These are phyloP conservation scores for Stevia rebaudiana DNA, from an alignment of 140 eudicot genomes.

Conservation along the genomic window DNA sequence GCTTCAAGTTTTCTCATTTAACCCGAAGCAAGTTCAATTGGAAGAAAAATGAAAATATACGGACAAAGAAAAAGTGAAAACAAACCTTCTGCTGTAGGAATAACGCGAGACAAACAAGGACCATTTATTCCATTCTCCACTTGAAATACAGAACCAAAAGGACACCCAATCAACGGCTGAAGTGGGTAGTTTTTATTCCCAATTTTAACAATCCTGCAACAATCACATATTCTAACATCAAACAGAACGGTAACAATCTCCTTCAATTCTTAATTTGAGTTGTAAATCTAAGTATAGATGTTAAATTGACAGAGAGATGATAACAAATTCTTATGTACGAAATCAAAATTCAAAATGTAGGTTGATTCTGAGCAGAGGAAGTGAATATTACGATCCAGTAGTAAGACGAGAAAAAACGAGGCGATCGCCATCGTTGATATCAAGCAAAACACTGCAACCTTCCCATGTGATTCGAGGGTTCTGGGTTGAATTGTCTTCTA, in stretches of 20 bases:
- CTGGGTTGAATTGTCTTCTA: slow-evolving; percentile 17
- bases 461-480: slow-evolving; percentile 80
- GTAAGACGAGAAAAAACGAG: slow-evolving; percentile 85
- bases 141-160: slow-evolving; percentile 76
- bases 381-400: slow-evolving; percentile 52
- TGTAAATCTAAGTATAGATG: too few relatives aligned
- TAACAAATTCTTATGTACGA: neutral
- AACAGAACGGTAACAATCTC: too few relatives aligned
- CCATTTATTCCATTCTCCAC: slow-evolving; percentile 63
- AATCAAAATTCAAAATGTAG: neutral
- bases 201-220: slow-evolving; percentile 63
- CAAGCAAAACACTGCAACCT: slow-evolving; percentile 93
- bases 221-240: slow-evolving; percentile 9
- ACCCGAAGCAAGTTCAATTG: neutral
- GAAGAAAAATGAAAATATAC: neutral
- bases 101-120: slow-evolving; percentile 52
- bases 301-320: too few relatives aligned
- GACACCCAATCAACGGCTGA: slow-evolving; percentile 81
- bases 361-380: neutral
- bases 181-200: slow-evolving; percentile 72
- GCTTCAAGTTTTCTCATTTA: neutral
- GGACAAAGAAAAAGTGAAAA: slow-evolving; percentile 1
- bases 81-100: slow-evolving; percentile 43
- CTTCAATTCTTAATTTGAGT: too few relatives aligned
- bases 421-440: slow-evolving; percentile 85